Evolutionary conservation across 2,329 filamentous ascomycete genomes (phyloP).

Genomic region (Neopestalotiopsis sp.): DNA sequence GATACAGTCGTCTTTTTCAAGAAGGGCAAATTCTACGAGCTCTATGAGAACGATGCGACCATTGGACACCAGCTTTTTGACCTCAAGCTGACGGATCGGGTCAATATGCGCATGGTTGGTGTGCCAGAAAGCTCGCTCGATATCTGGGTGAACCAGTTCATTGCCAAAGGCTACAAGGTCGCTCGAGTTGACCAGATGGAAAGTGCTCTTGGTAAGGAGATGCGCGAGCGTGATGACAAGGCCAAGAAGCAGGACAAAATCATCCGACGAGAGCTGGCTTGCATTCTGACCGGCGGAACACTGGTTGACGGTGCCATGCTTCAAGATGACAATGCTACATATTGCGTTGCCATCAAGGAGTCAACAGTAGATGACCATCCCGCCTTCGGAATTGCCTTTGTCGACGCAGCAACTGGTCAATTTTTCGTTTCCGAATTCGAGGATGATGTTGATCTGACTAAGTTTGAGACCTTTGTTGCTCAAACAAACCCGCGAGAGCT

Average conservation of each 20-base stretch:
- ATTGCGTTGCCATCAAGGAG: constrained; percentile 94
- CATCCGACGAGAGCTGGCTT: constrained; percentile 88
- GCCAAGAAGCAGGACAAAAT: constrained; percentile 84
- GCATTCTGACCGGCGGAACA: constrained; percentile 89
- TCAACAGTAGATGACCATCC: constrained; percentile 75
- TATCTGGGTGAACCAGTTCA: constrained; percentile 97
- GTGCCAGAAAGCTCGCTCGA: constrained; percentile 96
- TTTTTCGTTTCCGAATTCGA: constrained; percentile 93
- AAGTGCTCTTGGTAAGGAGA: constrained; percentile 93
- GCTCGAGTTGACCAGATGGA: constrained; percentile 97
- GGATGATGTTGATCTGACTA: constrained; percentile 92
- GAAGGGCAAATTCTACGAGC: constrained; percentile 98
- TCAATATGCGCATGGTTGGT: constrained; percentile 99
- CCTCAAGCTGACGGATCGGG: constrained; percentile 94
- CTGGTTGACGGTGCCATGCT: constrained; percentile 96
- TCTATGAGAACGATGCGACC: constrained; percentile 97
- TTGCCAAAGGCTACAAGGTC: constrained; percentile 97
- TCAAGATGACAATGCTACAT: constrained; percentile 96
- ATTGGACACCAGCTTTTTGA: constrained; percentile 97
- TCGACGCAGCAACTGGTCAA: constrained; percentile 93
- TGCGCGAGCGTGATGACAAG: constrained; percentile 88
- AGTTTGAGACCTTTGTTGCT: constrained; percentile 95
- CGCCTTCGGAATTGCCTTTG: constrained; percentile 89
- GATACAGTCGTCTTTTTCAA: constrained; percentile 99
- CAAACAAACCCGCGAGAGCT: constrained; percentile 90